A percentile compares a stretch with the other conserved stretches of the same genome.
Evolutionary conservation across 139 green algal genomes (phyloP).

Genomic region (Trebouxia sp.): DNA sequence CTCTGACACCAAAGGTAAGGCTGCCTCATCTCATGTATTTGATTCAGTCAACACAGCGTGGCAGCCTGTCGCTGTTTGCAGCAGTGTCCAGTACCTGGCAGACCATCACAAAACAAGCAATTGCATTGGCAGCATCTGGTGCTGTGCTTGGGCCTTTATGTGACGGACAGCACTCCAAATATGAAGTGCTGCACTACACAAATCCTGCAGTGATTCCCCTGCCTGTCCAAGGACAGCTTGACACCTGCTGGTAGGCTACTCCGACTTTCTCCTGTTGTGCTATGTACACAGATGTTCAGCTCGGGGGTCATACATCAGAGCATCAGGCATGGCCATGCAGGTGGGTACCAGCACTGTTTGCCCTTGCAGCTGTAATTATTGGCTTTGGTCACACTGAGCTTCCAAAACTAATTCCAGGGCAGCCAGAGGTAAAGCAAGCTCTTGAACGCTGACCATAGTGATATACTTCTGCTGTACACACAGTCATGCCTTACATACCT

Average conservation of each 20-base stretch:
- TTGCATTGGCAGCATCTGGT: conserved; percentile 9
- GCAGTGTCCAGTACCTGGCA: not conserved
- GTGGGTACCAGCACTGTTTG: conserved; percentile 77
- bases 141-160: conserved; percentile 64
- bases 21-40: not conserved
- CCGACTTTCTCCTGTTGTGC: no score
- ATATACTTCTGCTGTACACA: not conserved
- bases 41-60: not conserved
- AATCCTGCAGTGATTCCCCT: conserved; percentile 36
- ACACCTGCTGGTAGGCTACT: conserved; percentile 10
- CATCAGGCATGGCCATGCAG: conserved; percentile 49
- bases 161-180: conserved; percentile 58
- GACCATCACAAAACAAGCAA: not conserved
- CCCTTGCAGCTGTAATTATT: conserved; percentile 62
- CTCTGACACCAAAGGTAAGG: no score
- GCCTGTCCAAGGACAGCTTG: not conserved
- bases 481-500: no score
- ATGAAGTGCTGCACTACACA: conserved; percentile 66
- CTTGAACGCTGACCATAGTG: no score
- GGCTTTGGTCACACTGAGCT: conserved; percentile 51
- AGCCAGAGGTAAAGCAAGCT: no score
- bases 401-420: no score
- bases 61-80: not conserved
- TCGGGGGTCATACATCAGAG: no score
- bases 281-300: no score